These are phyloP conservation scores for Sanguinoderma infundibulare DNA, from an alignment of 1,284 basidiomycete genomes.

Conservation along the genomic window DNA sequence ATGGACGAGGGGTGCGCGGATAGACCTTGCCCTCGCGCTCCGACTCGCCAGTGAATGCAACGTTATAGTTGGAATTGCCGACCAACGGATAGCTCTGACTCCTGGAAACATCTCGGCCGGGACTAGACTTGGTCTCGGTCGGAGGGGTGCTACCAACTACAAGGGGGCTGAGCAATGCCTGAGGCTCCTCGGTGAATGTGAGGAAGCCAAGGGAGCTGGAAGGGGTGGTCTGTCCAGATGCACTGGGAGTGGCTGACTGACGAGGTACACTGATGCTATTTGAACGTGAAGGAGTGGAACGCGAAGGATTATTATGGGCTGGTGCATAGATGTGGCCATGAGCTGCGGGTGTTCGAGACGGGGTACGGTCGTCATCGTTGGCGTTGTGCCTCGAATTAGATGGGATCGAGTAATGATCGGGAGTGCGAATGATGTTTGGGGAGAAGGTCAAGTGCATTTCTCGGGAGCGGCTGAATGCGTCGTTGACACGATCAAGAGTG, in stretches of 20 bases:
- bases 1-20: constrained; percentile 24
- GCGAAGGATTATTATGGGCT: constrained; percentile 22
- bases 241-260: constrained; percentile 23
- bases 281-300: constrained; percentile 22
- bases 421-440: constrained; percentile 65
- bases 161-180: constrained; percentile 57
- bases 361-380: constrained; percentile 16
- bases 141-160: constrained; percentile 42
- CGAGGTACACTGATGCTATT: constrained; percentile 24
- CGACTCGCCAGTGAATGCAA: constrained; percentile 21
- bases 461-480: constrained; percentile 49
- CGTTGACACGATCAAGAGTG: constrained; percentile 14
- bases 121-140: constrained; percentile 22
- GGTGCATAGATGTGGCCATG: constrained; percentile 33
- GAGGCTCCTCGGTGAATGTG: constrained; percentile 57
- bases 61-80: constrained; percentile 21
- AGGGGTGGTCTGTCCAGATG: constrained; percentile 22
- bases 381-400: constrained; percentile 16
- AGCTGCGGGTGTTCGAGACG: constrained; percentile 20
- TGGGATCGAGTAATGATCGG: constrained; percentile 50
- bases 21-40: constrained; percentile 30
- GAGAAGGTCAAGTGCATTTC: constrained; percentile 70
- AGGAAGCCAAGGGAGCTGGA: constrained; percentile 32
- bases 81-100: constrained; percentile 40
- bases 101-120: constrained; percentile 35